Evolutionary conservation across 495 filamentous ascomycete genomes (phyloP), one percentile per base, ranked within the genome.

Genomic region (Daldinia childiae): DNA sequence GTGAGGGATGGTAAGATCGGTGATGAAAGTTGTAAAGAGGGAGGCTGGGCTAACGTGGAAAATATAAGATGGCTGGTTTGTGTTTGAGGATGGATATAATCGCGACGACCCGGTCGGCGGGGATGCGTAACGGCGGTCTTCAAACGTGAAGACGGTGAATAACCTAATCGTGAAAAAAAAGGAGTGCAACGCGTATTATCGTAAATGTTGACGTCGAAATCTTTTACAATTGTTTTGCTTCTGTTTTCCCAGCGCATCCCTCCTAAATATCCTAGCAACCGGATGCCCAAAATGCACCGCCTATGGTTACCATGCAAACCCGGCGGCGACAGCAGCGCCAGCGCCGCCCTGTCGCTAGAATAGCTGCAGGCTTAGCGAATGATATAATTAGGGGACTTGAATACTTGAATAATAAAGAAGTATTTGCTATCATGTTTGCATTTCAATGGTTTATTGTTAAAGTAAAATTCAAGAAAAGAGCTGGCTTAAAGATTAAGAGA

Each of bases 41-140:
- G 71, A 69, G 71, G 71, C 45, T 73, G 71, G 71, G 62, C 50
- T n/a, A 66, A 62, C 55, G 52, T 69, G 57, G 45, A 43, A 73
- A 73, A 73, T 73, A 21, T n/a, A 48, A 8, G 71, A 73, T 69
- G 71, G 71, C 71, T 73, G 71, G 71, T 68, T 39, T 45, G 38
- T 36, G 48, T 55, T 64, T 27, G 38, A 43, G 45, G 32, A 45
- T 63, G 8, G 36, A 51, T 43, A 59, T 52, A 34, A 54, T 50
- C 38, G 29, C 27, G 27, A 51, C 43, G 41, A 66, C 58, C 62
- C 57, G 50, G 14, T 56, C 21, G 66, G 34, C 11, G 6, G 43
- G 43, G 17, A 48, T 48, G 17, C 43, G 43, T 21, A 21, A 24
- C n/a, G 15, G 11, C 43, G 43, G 17, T 45, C 19, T 48, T 48